Percentiles rank a stretch among this genome's conserved stretches.
These are phyloP conservation scores for Chaetomium cochliodes DNA, from an alignment of 495 filamentous ascomycete species.

Conservation along the genomic window DNA sequence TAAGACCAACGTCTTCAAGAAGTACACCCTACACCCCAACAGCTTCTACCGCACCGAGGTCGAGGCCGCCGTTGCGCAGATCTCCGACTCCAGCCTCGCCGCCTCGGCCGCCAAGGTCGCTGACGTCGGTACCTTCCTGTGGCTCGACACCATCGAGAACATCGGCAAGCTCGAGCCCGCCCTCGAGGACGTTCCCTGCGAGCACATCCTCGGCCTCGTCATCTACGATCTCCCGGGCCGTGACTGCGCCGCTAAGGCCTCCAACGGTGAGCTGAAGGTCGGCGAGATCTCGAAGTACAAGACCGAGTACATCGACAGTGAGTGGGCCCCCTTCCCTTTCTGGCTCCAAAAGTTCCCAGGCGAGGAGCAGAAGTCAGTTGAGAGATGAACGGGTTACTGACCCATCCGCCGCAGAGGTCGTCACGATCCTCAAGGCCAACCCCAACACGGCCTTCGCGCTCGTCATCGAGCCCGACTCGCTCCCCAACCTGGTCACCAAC, in stretches of 20 bases:
- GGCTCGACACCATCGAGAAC: conserved; percentile 64
- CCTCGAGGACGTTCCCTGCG: conserved; percentile 54
- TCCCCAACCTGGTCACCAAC: conserved; percentile 82
- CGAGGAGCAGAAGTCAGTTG: not conserved
- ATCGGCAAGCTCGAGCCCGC: conserved; percentile 58
- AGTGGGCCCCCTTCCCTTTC: conserved; percentile 31
- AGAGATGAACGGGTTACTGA: conserved; percentile 33
- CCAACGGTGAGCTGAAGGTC: conserved; percentile 71
- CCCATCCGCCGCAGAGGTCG: conserved; percentile 49
- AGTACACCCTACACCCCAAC: conserved; percentile 58
- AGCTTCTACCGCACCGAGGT: conserved; percentile 57
- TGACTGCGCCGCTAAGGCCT: conserved; percentile 74
- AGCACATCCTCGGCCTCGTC: conserved; percentile 62
- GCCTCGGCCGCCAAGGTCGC: conserved; percentile 54
- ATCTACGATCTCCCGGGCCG: conserved; percentile 77
- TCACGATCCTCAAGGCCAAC: conserved; percentile 53
- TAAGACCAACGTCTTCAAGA: conserved; percentile 54
- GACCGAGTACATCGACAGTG: conserved; percentile 64
- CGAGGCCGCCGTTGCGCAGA: conserved; percentile 45
- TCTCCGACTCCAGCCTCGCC: conserved; percentile 41
- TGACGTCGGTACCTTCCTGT: conserved; percentile 66
- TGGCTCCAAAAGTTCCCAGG: no score
- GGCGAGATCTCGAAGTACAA: conserved; percentile 66
- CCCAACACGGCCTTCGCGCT: conserved; percentile 55
- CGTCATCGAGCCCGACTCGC: conserved; percentile 72